phyloP scores from a whole-genome alignment of 1,284 basidiomycete genomes.

The Rhodotorula mucilaginosa region DNA sequence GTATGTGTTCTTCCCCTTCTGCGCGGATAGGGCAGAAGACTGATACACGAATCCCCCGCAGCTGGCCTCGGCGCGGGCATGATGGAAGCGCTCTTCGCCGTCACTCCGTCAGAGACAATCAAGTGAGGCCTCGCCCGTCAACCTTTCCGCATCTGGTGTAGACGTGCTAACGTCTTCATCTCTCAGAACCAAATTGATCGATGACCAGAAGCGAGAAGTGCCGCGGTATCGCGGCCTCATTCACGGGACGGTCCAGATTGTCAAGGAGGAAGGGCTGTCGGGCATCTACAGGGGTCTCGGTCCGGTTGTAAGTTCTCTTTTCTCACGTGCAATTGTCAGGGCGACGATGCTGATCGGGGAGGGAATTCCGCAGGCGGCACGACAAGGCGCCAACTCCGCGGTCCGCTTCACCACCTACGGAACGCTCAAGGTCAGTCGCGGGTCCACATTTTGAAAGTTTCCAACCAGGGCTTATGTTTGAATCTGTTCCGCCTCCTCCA shows the following conservation, averaged over 20 bases:
- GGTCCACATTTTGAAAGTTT: background rate
- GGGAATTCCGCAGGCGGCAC: slow-evolving; percentile 59
- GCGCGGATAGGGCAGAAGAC: background rate
- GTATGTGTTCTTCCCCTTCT: slow-evolving; percentile 51
- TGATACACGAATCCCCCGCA: slow-evolving; percentile 42
- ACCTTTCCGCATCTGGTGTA: no score
- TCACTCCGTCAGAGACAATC: slow-evolving; percentile 97
- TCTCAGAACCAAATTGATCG: slow-evolving; percentile 90
- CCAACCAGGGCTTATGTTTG: background rate
- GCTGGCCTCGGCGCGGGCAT: slow-evolving; percentile 94
- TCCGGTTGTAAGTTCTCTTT: slow-evolving; percentile 64
- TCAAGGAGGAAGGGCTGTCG: slow-evolving; percentile 72
- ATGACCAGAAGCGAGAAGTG: slow-evolving; percentile 79
- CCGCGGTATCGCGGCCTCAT: slow-evolving; percentile 85
- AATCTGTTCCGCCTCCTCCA: slow-evolving; percentile 50
- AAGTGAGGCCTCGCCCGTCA: slow-evolving; percentile 59
- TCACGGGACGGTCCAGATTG: slow-evolving; percentile 78
- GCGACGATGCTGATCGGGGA: background rate
- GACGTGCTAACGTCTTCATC: no score
- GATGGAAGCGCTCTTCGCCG: slow-evolving; percentile 89
- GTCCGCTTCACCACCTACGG: slow-evolving; percentile 95
- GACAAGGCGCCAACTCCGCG: slow-evolving; percentile 95
- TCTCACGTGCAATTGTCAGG: background rate
- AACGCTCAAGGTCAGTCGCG: slow-evolving; percentile 64
- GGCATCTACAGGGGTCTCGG: slow-evolving; percentile 89